Conservation (phyloP, 2,329 filamentous ascomycete species). For the Nannizzia gypsea region DNA sequence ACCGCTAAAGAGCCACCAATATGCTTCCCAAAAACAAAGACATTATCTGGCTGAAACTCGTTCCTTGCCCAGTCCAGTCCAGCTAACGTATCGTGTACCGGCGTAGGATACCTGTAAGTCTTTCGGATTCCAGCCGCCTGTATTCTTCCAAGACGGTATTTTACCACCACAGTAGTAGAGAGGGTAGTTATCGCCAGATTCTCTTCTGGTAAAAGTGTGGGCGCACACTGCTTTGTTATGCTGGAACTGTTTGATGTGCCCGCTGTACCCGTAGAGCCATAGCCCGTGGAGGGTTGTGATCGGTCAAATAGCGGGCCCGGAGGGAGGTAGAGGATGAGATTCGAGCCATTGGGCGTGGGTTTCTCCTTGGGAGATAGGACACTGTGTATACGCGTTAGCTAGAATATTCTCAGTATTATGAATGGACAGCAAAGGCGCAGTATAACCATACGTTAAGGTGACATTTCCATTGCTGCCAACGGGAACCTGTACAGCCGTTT, state of each 20-base stretch:
- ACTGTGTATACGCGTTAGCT: background rate
- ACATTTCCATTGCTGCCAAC: slow-evolving; percentile 23
- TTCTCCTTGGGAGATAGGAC: slow-evolving; percentile 4
- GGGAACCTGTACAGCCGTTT: slow-evolving; percentile 19
- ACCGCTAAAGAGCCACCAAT: slow-evolving; percentile 33
- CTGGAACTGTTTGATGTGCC: background rate
- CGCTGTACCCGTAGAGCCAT: background rate
- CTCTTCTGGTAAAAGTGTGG: slow-evolving; percentile 17
- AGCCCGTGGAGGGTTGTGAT: background rate
- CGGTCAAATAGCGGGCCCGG: slow-evolving; percentile 23
- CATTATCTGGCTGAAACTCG: slow-evolving; percentile 20
- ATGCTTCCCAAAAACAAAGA: slow-evolving; percentile 26
- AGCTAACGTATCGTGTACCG: slow-evolving; percentile 29
- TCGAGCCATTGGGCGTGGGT: slow-evolving; percentile 10
- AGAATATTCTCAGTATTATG: background rate
- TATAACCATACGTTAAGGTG: slow-evolving; percentile 19
- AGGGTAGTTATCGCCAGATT: slow-evolving; percentile 22
- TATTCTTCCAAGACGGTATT: slow-evolving; percentile 28
- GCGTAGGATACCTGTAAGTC: slow-evolving; percentile 25
- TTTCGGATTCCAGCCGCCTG: background rate
- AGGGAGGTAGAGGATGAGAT: slow-evolving; percentile 30
- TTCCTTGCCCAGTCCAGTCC: slow-evolving; percentile 30
- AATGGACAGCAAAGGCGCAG: background rate
- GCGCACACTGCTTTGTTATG: background rate
- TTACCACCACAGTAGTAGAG: slow-evolving; percentile 30